A percentile compares a stretch with the other conserved stretches of the same genome.
phyloP scores from a whole-genome alignment of 805 yeast species.

The Ogataea pignaliae region DNA sequence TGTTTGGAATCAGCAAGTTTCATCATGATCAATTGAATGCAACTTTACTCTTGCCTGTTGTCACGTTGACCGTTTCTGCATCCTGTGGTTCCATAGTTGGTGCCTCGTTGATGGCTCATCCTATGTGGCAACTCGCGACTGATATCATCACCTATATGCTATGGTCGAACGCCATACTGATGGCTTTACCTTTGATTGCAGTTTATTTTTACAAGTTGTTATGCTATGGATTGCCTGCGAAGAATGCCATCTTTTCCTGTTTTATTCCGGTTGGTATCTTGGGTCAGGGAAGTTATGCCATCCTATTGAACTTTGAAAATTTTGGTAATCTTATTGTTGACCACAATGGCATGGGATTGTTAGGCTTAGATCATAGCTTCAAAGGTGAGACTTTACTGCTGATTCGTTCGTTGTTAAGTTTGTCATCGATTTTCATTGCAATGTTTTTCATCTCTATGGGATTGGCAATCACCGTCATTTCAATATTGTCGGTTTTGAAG shows the following conservation, averaged over 20 bases:
- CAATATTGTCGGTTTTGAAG: constrained; percentile 31
- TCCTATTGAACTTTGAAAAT: constrained; percentile 31
- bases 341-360: constrained; percentile 6
- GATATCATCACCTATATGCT: constrained; percentile 51
- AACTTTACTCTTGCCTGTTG: constrained; percentile 67
- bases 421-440: constrained; percentile 18
- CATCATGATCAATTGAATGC: constrained; percentile 45
- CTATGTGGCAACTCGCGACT: constrained; percentile 43
- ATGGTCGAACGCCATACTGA: constrained; percentile 64
- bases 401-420: constrained; percentile 6
- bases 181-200: constrained; percentile 53
- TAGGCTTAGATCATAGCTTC: constrained; percentile 7
- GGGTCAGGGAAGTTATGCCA: constrained; percentile 80
- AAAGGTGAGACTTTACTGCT: constrained; percentile 4
- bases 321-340: constrained; percentile 13
- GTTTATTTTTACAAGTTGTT: constrained; percentile 59
- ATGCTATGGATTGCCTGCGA: constrained; percentile 54
- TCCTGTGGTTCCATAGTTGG: constrained; percentile 62
- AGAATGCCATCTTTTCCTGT: constrained; percentile 51
- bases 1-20: constrained; percentile 33
- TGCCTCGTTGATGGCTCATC: constrained; percentile 26
- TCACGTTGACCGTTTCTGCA: constrained; percentile 71
- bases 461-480: constrained; percentile 37
- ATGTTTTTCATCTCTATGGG: constrained; percentile 30
- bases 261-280: constrained; percentile 79